Evolutionary conservation across 2,329 filamentous ascomycete species (phyloP), one percentile per base, ranked within the genome.

Genomic region (Diplodia scrobiculata): DNA sequence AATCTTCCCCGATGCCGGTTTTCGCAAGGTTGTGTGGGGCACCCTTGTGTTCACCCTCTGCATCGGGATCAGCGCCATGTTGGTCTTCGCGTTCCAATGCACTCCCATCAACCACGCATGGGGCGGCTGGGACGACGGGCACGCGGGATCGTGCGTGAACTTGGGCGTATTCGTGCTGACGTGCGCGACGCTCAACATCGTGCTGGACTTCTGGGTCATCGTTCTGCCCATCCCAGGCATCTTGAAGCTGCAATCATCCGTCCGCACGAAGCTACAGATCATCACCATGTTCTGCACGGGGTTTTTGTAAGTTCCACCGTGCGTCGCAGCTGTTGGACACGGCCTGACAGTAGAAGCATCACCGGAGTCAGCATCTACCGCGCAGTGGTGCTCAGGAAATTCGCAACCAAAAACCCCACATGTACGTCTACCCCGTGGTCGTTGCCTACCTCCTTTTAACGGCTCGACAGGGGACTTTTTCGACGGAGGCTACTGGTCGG

Each of bases 131-230:
- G 55, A 60, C 19, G 38, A 34, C 4, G 38, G 34, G 25, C 38
- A 48, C 5, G 38, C 55, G 3, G 55, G 55, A 13, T 7, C 21
- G 3, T 60, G 55, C 38, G 55, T 60, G 6, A 34, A 60, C 17
- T 21, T 60, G 14, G 48, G 48, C 17, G 41, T 17, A 0, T 19
- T 60, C 5, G 55, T 60, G 9, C 41, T 60, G 25, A 48, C 41
- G 7, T 38, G 38, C 2, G 55, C 55, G 13, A 14, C 55, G 3
- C 41, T 60, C 5, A 60, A 60, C 25, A 48, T 32, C 1, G 19
- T 41, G 55, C 38, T 10, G 7, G 55, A 60, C 13, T 60, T 60
- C 41, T 60, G 55, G 55, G 34, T 60, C 55, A 60, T 60, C 17
- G 55, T 60, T 1, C 38, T 60, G 3, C 55, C 55, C 3, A 34